Evolutionary conservation across 768 basidiomycete species (phyloP).

Genomic region (Leucocoprinus birnbaumii): DNA sequence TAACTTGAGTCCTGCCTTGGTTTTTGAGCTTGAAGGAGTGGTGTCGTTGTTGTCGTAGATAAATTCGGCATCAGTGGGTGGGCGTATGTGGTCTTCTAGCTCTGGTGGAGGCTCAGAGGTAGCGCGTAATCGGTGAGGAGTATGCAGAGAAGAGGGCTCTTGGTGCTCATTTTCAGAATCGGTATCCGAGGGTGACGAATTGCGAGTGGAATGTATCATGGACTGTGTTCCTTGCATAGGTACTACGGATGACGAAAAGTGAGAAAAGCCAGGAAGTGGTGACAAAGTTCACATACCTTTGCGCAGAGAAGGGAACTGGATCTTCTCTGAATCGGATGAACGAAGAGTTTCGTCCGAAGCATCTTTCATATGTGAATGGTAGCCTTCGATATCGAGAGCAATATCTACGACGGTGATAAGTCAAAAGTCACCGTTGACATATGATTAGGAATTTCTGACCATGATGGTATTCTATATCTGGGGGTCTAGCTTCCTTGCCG

Average conservation of each 20-base stretch:
- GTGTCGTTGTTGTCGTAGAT: not conserved
- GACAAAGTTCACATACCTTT: conserved; percentile 3
- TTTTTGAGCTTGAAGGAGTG: conserved; percentile 3
- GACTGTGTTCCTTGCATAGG: conserved; percentile 20
- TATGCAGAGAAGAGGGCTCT: conserved; percentile 24
- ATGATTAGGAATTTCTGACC: conserved; percentile 29
- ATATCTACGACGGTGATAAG: conserved; percentile 46
- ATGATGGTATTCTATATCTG: conserved; percentile 61
- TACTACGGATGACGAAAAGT: conserved; percentile 1
- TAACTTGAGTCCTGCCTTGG: conserved; percentile 1
- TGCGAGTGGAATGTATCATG: conserved; percentile 15
- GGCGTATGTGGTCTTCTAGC: conserved; percentile 22
- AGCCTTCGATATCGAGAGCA: conserved; percentile 81
- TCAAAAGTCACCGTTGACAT: not conserved
- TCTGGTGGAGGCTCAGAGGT: conserved; percentile 65
- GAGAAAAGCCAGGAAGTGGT: not conserved
- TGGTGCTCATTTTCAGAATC: conserved; percentile 13
- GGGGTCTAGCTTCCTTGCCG: conserved; percentile 39
- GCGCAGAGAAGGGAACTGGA: conserved; percentile 16
- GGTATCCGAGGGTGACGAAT: conserved; percentile 18
- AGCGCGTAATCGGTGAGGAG: conserved; percentile 38
- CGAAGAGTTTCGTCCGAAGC: conserved; percentile 39
- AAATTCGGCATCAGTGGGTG: conserved; percentile 9
- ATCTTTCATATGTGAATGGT: conserved; percentile 53
- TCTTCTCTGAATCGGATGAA: conserved; percentile 20